Conservation (phyloP, 805 yeast genomes). For the Tetrapisispora fleetii region DNA sequence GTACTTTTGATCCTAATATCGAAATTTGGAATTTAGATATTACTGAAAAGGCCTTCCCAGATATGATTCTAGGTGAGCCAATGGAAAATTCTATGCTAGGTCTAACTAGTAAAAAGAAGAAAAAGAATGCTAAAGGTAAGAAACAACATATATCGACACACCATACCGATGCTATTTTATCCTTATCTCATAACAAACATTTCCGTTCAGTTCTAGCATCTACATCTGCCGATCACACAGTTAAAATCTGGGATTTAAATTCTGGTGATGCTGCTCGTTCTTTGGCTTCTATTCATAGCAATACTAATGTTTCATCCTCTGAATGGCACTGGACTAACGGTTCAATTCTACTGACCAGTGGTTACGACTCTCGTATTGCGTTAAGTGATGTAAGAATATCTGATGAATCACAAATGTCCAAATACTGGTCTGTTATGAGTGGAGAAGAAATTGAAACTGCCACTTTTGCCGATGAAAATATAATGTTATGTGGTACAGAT, state of each 20-base stretch:
- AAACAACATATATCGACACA: slow-evolving; percentile 53
- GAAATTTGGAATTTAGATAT: slow-evolving; percentile 95
- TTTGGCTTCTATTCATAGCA: slow-evolving; percentile 53
- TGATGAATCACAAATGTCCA: slow-evolving; percentile 49
- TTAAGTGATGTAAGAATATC: slow-evolving; percentile 78
- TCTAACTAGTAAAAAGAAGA: slow-evolving; percentile 34
- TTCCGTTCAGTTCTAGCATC: slow-evolving; percentile 85
- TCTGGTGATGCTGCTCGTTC: slow-evolving; percentile 70
- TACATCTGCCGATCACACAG: slow-evolving; percentile 90
- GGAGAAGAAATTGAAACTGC: slow-evolving; percentile 82
- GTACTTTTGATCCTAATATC: slow-evolving; percentile 95
- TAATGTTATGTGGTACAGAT: slow-evolving; percentile 83
- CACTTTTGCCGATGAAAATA: slow-evolving; percentile 51
- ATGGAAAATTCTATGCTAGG: slow-evolving; percentile 32
- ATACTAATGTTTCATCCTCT: slow-evolving; percentile 73
- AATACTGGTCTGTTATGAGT: slow-evolving; percentile 48
- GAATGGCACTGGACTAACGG: slow-evolving; percentile 74
- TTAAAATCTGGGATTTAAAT: slow-evolving; percentile 89
- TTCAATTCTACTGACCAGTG: slow-evolving; percentile 74
- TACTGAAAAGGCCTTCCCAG: slow-evolving; percentile 90
- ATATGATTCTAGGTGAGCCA: slow-evolving; percentile 78
- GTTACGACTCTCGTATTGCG: slow-evolving; percentile 78
- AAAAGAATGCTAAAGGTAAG: slow-evolving; percentile 43
- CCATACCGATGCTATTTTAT: slow-evolving; percentile 90
- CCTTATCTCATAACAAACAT: slow-evolving; percentile 69